Evolutionary conservation across 2,329 filamentous ascomycete genomes (phyloP), one percentile per base, ranked within the genome.

Genomic region (Diaporthe australafricana): DNA sequence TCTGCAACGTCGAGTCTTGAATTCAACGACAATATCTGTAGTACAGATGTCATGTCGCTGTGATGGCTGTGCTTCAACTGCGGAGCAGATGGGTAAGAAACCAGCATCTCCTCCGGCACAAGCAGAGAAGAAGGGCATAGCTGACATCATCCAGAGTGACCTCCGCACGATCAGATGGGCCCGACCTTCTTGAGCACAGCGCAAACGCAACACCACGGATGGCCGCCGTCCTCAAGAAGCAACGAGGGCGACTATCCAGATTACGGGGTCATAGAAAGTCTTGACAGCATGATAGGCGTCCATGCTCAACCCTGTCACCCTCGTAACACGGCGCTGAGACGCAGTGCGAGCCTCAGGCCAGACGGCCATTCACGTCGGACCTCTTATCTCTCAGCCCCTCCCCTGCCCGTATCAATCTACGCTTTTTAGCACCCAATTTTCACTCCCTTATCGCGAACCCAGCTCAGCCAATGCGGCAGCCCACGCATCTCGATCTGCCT

Each of bases 1-100:
- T 70, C 68, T 63, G 52, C 56, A 65, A 45, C 45, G 38, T 32
- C 45, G 22, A 25, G n/a, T 42, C 38, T 25, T 27, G 3, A 25
- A 22, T 65, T 56, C 48, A 65, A 70, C 68, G 68, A 70, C 68
- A 55, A 62, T 45, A 56, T 62, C 45, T 62, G 20, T 17, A 70
- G 20, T 35, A 47, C 55, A 42, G 22, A 35, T 22, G 30, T 7
- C 14, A 38, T 25, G 12, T 50, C 30, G 38, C 27, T 50, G 60
- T 50, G 60, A 48, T 50, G 60, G 30, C 6, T 16, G 16, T 20
- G n/a, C 30, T 38, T 50, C 30, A 38, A 1, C 30, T 9, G 22
- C 6, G 30, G n/a, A 38, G n/a, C 45, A 25, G 38, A 65, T 25
- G 60, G 60, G 60, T 65, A 50, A 50, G 27, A 38, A 25, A 38